Conservation (phyloP, 495 filamentous ascomycete genomes). For the Cudoniella acicularis region DNA sequence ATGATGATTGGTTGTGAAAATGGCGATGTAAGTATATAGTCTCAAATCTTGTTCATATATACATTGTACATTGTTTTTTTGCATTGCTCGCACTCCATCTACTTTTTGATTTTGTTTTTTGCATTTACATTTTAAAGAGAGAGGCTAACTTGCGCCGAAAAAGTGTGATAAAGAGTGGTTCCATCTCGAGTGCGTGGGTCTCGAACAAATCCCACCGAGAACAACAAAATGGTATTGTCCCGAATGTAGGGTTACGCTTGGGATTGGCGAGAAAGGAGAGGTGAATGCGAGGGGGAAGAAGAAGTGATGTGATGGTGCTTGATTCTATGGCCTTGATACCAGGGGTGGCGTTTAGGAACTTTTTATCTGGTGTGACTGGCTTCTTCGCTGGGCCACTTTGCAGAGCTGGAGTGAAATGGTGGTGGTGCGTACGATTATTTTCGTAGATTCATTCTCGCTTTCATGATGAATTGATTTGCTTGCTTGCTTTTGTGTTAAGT, state of each 20-base stretch:
- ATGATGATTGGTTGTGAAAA: conserved; percentile 97
- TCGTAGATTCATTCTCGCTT: no score
- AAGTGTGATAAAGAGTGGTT: conserved; percentile 86
- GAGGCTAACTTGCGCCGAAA: not conserved
- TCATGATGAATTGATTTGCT: no score
- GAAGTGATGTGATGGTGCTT: conserved; percentile 29
- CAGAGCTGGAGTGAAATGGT: no score
- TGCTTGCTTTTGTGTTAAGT: no score
- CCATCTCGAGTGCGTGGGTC: conserved; percentile 82
- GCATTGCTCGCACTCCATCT: no score
- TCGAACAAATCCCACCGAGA: conserved; percentile 68
- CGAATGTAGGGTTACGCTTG: conserved; percentile 68
- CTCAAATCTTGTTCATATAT: not conserved
- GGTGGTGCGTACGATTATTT: no score
- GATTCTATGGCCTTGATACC: no score
- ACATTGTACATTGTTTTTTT: not conserved
- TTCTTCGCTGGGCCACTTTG: no score
- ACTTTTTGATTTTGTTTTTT: not conserved
- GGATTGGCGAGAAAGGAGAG: conserved; percentile 55
- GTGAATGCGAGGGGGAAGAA: conserved; percentile 50
- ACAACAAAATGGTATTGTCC: conserved; percentile 95
- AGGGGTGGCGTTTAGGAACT: no score
- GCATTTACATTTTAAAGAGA: not conserved
- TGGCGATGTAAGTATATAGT: conserved; percentile 62
- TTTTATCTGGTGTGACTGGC: no score